Base-by-base conservation (phyloP, 148 eudicot genomes). In the Cornus florida region DNA sequence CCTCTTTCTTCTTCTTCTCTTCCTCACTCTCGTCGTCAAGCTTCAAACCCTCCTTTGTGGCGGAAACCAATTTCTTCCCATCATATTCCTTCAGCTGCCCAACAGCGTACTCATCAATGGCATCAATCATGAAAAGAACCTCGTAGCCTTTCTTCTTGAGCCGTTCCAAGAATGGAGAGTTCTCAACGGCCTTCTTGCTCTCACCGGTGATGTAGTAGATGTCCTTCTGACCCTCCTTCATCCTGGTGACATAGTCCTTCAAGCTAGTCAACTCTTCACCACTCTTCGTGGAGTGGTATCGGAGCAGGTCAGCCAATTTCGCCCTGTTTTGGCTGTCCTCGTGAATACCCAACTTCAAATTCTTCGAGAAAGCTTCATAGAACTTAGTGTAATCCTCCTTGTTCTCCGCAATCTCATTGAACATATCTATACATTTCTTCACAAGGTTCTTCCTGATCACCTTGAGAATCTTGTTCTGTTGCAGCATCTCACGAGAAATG, bases 151-250 rank as follows among this genome's bases (percentile, higher is more conserved):
- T 92, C 90, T 90, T 92, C 87, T 94, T 94, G 14, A 94, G 92
- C 71, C 88, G 77, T 78, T 94, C 98, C 77, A 94, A 76, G 90
- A 94, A 94, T 0, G 98, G 98, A 0, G 98, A 94, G 80, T 94
- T 94, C 71, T 94, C 98, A 0, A 94, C 98, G 0, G 98, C 98
- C 83, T 94, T 94, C 86, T 90, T 91, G 89, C 93, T 93, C 70
- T 93, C 97, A 14, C 97, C 95, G 0, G 97, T 91, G 41, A 93
- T 94, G 82, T 92, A 94, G 81, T 81, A 94, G 16, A 94, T 92
- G 24, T 94, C 98, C 79, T 92, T 94, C 81, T 94, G 98, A 0
- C 95, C 97, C 74, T 94, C 98, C 87, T 90, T 94, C 98, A 94
- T 94, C 7, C 98, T 73, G 3, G 98, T 94, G 22, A 91, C 98